Base-by-base conservation (phyloP, 2,329 filamentous ascomycete genomes). In the Sphaerostilbella broomeana region DNA sequence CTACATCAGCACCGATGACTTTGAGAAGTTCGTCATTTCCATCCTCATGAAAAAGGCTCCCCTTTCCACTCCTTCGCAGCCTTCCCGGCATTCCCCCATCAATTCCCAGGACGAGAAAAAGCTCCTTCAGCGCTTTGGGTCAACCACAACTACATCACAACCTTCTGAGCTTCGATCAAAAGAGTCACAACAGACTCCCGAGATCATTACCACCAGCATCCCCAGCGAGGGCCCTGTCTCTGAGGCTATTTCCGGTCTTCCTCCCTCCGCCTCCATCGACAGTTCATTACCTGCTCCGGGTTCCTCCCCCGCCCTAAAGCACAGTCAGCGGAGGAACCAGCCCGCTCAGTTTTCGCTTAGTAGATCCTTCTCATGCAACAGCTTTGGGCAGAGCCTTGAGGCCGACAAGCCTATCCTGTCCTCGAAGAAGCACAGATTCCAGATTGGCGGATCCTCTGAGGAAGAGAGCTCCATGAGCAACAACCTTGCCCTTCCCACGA, bases 1-100 rank as follows among this genome's bases (percentile, higher is more conserved):
- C 56, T 89, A 95, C 64, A 90, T 95, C 51, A 94, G 88, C n/a
- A 87, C 90, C 5, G 77, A 86, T 55, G 86, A 92, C 53, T 73
- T 97, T 20, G 87, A 95, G 63, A 94, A 94, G 68, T 94, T 97
- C 77, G 86, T 95, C 27, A 79, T 85, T 41, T 87, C 83, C 26
- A 95, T 95, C 40, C 92, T 95, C 58, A 86, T 94, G 62, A 84
- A 92, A 63, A 87, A 86, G 61, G 73, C 70, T 37, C 77, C 70
- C 51, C 61, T 79, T 7, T 69, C 73, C 13, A 60, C 60, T 18
- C 61, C 61, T 29, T 51, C 53, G 4, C 50, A 55, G 5, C 44
- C 49, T n/a, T n/a, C n/a, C n/a, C n/a, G n/a, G n/a, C n/a, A n/a
- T 30, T 45, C 53, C 21, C 49, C 54, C 22, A 59, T 33, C 59